Conservation (phyloP, 129 eudicot species). For the Artemisia argyi region DNA sequence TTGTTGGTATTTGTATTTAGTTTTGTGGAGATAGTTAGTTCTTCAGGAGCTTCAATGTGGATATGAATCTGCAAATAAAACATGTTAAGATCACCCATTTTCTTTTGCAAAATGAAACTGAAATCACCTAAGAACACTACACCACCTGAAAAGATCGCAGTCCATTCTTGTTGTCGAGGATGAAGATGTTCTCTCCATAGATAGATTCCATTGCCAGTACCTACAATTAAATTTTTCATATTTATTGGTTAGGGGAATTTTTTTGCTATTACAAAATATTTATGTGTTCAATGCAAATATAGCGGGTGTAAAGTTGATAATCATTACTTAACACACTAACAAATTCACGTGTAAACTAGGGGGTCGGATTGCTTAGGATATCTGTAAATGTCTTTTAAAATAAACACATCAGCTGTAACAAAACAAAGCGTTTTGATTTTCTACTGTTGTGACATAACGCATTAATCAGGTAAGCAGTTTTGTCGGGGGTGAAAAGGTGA, state of each 20-base stretch:
- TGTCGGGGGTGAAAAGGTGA: too few species aligned
- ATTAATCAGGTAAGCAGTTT: too few species aligned
- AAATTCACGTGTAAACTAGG: too few species aligned
- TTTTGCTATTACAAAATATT: neutral
- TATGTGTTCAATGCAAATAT: neutral
- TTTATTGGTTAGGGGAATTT: neutral
- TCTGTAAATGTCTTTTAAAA: too few species aligned
- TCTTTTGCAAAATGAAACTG: constrained; percentile 4
- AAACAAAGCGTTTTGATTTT: too few species aligned
- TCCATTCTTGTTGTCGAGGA: constrained; percentile 55
- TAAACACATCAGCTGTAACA: too few species aligned
- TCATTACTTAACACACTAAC: neutral
- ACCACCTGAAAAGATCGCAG: constrained; percentile 73
- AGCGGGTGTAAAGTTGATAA: neutral
- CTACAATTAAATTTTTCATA: constrained; percentile 35
- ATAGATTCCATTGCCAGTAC: constrained; percentile 81
- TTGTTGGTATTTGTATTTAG: constrained; percentile 25
- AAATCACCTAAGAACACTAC: neutral
- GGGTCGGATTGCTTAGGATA: too few species aligned
- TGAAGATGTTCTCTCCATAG: constrained; percentile 66
- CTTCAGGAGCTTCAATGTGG: constrained; percentile 56
- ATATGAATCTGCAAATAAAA: constrained; percentile 59
- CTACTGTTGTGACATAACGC: too few species aligned
- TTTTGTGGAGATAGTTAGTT: constrained; percentile 52
- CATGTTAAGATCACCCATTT: neutral